These are phyloP conservation scores for Bipolaris gigantea DNA, from an alignment of 2,329 filamentous ascomycete genomes.

Conservation along the genomic window DNA sequence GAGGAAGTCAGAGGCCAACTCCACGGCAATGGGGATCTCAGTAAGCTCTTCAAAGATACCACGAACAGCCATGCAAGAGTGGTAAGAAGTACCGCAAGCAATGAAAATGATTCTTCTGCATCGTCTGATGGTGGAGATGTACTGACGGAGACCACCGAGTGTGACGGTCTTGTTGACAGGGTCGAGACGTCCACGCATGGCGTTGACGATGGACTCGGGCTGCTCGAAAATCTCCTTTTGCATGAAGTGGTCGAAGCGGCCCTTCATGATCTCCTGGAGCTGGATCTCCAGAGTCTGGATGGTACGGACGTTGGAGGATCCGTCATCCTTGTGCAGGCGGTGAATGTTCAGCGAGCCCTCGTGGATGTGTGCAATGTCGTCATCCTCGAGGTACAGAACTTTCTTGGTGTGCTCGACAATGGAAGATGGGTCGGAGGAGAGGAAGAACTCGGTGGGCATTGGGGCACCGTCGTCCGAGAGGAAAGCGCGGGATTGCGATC, in stretches of 20 bases:
- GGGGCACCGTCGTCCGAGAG: conserved; percentile 97
- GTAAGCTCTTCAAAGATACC: conserved; percentile 97
- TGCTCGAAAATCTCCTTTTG: conserved; percentile 99
- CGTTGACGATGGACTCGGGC: conserved; percentile 98
- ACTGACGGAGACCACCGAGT: conserved; percentile 91
- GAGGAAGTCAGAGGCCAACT: conserved; percentile 96
- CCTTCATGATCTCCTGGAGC: conserved; percentile 99
- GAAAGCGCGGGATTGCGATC: conserved; percentile 97
- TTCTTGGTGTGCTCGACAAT: conserved; percentile 99
- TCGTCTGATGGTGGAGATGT: conserved; percentile 93
- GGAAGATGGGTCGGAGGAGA: conserved; percentile 96
- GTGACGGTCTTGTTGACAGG: conserved; percentile 92
- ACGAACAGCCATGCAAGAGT: conserved; percentile 99
- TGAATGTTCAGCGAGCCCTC: conserved; percentile 99
- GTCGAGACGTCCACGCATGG: conserved; percentile 98
- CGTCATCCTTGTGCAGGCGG: conserved; percentile 94
- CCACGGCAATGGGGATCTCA: conserved; percentile 95
- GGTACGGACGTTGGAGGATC: conserved; percentile 92
- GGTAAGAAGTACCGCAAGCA: conserved; percentile 96
- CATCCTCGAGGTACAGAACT: conserved; percentile 98
- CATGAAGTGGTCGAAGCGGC: conserved; percentile 99
- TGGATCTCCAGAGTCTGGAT: conserved; percentile 99
- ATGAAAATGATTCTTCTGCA: conserved; percentile 99
- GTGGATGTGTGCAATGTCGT: conserved; percentile 99
- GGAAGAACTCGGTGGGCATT: conserved; percentile 98